These are phyloP conservation scores for Moniliophthora roreri DNA, from an alignment of 1,284 basidiomycete species.

Conservation along the genomic window DNA sequence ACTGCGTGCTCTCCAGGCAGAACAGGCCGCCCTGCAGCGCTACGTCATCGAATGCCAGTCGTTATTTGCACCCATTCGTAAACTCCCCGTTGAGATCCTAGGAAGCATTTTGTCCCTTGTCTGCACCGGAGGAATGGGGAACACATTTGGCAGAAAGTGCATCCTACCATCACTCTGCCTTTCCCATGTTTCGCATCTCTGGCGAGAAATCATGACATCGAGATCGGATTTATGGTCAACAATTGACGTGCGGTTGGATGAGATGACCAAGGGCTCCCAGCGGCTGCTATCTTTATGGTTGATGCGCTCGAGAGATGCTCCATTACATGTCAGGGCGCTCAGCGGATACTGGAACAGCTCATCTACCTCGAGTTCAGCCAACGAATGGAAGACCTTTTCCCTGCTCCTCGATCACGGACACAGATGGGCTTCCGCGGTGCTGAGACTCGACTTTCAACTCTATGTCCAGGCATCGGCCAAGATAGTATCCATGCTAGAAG, in stretches of 20 bases:
- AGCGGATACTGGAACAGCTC: slow-evolving; percentile 1
- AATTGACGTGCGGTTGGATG: not conserved
- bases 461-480: not conserved
- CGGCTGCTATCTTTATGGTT: not conserved
- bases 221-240: not conserved
- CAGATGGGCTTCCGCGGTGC: not conserved
- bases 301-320: not conserved
- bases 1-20: not conserved
- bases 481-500: not conserved
- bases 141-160: not conserved
- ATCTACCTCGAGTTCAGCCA: not conserved
- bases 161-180: not conserved
- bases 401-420: not conserved
- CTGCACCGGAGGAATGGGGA: not conserved
- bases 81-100: slow-evolving; percentile 2
- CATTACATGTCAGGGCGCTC: not conserved
- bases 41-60: not conserved
- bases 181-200: not conserved
- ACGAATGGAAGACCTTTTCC: not conserved
- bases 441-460: slow-evolving; percentile 1
- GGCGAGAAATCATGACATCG: not conserved
- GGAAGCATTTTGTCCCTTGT: not conserved
- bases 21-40: not conserved
- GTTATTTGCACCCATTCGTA: not conserved
- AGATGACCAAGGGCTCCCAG: not conserved